Base-by-base conservation (phyloP, 2,329 filamentous ascomycete species). In the Trichoderma pleuroti region DNA sequence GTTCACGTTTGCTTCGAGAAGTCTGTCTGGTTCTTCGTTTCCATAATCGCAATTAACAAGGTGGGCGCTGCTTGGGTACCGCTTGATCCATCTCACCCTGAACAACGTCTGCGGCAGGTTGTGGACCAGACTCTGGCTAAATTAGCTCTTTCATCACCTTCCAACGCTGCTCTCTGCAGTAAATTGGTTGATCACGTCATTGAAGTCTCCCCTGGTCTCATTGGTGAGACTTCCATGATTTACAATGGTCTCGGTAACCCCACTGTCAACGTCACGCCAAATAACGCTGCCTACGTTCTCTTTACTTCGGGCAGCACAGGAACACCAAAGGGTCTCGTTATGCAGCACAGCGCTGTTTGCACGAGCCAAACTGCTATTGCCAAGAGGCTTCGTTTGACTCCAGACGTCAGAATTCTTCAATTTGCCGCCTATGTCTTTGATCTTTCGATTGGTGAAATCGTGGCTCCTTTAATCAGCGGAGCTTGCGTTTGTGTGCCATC, bases 241-340 rank as follows among this genome's bases (percentile, higher is more conserved):
- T 24, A 56, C 8, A n/a, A 63, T 32, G 59, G 67, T 26, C 11
- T 32, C 7, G 3, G 18, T 24, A 59, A 32, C 12, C 67, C 67
- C 11, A 26, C 21, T 12, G 11, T 56, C 5, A 21, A 52, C 12
- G 68, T 70, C 1, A 11, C 65, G 4, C 36, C 72, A 4, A 57
- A 30, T 14, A 46, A 54, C n/a, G 63, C 71, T 16, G 71, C 71
- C 1, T 78, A 79, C 56, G 83, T 85, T 72, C 83, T 87, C 72
- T 88, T 87, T 75, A 88, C 86, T 4, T 87, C 85, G 1, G 86
- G 86, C 21, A 87, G 82, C 24, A 88, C 86, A 0, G 86, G 86
- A 7, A 80, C 78, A 8, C 86, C 86, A 0, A 88, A 88, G 75
- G 86, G 85, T n/a, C 83, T 71, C 1, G 62, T 72, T 1, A 56